These are phyloP conservation scores for Boletus tomentosulus DNA, from an alignment of 768 basidiomycete genomes.

Conservation along the genomic window DNA sequence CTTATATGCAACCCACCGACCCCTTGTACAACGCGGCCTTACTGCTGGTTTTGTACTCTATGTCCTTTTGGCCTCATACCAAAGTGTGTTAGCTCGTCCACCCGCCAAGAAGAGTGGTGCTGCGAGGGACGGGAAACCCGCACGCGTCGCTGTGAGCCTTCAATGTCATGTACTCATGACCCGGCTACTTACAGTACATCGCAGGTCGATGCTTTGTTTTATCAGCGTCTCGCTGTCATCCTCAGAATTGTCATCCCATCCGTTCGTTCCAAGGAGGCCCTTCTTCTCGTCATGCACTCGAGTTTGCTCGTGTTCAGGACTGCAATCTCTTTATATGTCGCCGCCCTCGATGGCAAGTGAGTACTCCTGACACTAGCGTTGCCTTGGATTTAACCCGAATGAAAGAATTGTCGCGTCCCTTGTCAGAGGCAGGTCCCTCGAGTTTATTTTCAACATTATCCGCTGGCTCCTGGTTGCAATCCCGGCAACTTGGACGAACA, in stretches of 20 bases:
- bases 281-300: constrained; percentile 84
- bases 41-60: constrained; percentile 70
- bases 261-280: constrained; percentile 79
- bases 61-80: constrained; percentile 61
- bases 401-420: constrained; percentile 89
- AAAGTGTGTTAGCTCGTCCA: constrained; percentile 48
- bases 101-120: constrained; percentile 17
- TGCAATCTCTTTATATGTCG: constrained; percentile 90
- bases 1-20: constrained; percentile 62
- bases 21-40: constrained; percentile 65
- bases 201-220: constrained; percentile 91
- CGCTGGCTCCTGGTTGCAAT: constrained; percentile 91
- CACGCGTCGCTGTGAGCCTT: constrained; percentile 63
- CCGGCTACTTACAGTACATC: neutral
- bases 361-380: constrained; percentile 21
- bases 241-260: constrained; percentile 87
- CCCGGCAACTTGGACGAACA: constrained; percentile 90
- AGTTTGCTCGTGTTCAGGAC: constrained; percentile 86
- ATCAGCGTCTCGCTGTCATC: constrained; percentile 70
- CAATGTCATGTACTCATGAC: neutral
- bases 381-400: neutral
- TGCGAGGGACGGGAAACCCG: constrained; percentile 38
- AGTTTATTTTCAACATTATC: constrained; percentile 81
- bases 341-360: constrained; percentile 87
- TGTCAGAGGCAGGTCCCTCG: constrained; percentile 74